Percentiles rank a stretch among this genome's conserved stretches.
phyloP scores from a whole-genome alignment of 805 yeast genomes.

The Starmerella bacillaris region DNA sequence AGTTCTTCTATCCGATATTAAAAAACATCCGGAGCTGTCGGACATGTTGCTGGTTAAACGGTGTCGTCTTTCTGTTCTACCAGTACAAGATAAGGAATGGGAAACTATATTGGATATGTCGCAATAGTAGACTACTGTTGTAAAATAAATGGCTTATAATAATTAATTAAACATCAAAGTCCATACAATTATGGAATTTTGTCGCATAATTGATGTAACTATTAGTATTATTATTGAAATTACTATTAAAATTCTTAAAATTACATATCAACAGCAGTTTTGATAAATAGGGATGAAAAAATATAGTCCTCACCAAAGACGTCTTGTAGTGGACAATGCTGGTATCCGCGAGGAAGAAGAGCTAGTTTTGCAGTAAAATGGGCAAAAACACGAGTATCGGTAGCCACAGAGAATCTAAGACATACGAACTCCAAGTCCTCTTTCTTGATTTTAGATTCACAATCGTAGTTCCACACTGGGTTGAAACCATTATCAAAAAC shows the following conservation, averaged over 20 bases:
- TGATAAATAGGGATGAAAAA: constrained; percentile 38
- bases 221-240: too few species aligned
- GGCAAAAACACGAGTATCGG: constrained; percentile 32
- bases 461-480: constrained; percentile 57
- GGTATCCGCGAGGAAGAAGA: constrained; percentile 58
- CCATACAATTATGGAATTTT: too few species aligned
- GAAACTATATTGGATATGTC: constrained; percentile 21
- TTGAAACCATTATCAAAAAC: constrained; percentile 65
- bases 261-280: constrained; percentile 5
- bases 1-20: constrained; percentile 28
- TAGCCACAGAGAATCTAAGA: constrained; percentile 23
- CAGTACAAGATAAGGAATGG: constrained; percentile 31
- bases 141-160: too few species aligned
- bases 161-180: too few species aligned
- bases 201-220: too few species aligned
- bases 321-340: constrained; percentile 66
- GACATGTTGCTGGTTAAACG: constrained; percentile 32
- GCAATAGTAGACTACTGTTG: background rate
- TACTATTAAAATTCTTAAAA: too few species aligned
- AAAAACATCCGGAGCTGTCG: constrained; percentile 21
- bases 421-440: constrained; percentile 22
- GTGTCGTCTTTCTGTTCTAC: constrained; percentile 35
- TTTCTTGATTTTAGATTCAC: constrained; percentile 28
- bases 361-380: constrained; percentile 40
- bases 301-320: constrained; percentile 61